Evolutionary conservation across 73 alveolate genomes (phyloP), one percentile per base, ranked within the genome.

Genomic region (Blepharisma stoltei): DNA sequence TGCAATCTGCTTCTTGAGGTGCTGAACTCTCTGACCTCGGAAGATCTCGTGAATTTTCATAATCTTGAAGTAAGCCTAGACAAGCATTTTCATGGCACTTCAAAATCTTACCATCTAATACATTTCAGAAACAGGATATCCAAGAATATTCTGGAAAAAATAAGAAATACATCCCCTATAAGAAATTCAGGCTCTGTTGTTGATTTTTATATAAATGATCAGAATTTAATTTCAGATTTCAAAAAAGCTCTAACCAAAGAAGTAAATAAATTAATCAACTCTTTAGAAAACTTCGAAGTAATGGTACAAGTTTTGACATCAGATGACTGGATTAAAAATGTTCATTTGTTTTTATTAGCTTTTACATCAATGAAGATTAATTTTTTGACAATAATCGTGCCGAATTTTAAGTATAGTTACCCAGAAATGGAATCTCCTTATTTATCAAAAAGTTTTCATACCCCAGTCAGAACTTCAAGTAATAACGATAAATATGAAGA

Each of bases 301-400:
- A 8, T 60, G 14, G 5, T 14, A 25, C 46, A 60, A 38, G 2
- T 60, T 14, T 60, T 60, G 2, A 1, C 45, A 8, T 14, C 49
- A 14, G 18, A n/a, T 20, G 46, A 14, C 23, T 60, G 73, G 73
- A n/a, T 60, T 25, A 60, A 8, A 25, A 60, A 25, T 8, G 73
- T 25, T 18, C 46, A 60, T 60, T 20, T 60, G 14, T 60, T 20
- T 60, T 20, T 60, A 60, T 18, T 60, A 18, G 73, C 73, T 60
- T 60, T 18, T 60, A 60, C 73, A 14, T 20, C 49, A 14, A 60
- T 60, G 73, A 60, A 60, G 46, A n/a, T 60, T n/a, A 60, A 60
- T 60, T 60, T 60, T 25, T n/a, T 60, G 11, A 9, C 73, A 18
- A 38, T 14, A 1, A n/a, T 60, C 18, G 73, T 32, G 3, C 41